Conservation (phyloP, 192 early-diverging fungal genomes). For the Diversispora eburnea region DNA sequence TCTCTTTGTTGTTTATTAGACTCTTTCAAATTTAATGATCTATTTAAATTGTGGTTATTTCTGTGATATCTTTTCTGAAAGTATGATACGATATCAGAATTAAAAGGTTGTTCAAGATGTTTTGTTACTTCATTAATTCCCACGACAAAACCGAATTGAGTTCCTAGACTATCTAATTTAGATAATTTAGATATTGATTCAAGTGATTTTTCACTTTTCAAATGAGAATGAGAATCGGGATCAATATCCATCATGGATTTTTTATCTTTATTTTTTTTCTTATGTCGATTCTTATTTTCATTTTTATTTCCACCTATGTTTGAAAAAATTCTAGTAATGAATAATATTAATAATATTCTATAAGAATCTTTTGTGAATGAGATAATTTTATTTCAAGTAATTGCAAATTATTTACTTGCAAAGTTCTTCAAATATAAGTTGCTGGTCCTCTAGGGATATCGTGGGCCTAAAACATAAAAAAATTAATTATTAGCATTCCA, state of each 20-base stretch:
- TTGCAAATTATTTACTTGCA: conserved; percentile 15
- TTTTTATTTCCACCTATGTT: no score
- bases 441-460: conserved; percentile 1
- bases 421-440: conserved; percentile 15
- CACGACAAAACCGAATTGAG: background rate
- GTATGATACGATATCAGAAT: background rate
- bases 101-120: conserved; percentile 10
- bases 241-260: no score
- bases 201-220: background rate
- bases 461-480: conserved; percentile 13
- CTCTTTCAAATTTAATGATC: background rate
- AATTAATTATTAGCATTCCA: no score
- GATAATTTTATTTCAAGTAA: background rate
- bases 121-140: conserved; percentile 26
- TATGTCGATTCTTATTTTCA: no score
- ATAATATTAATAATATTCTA: background rate
- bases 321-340: background rate
- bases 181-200: background rate
- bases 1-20: background rate
- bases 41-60: background rate
- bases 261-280: no score
- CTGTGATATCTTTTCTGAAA: background rate
- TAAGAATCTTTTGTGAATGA: background rate
- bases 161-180: background rate
- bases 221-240: no score